phyloP scores from a whole-genome alignment of 352 stramenopile species.

The Pythium plurisporium region DNA sequence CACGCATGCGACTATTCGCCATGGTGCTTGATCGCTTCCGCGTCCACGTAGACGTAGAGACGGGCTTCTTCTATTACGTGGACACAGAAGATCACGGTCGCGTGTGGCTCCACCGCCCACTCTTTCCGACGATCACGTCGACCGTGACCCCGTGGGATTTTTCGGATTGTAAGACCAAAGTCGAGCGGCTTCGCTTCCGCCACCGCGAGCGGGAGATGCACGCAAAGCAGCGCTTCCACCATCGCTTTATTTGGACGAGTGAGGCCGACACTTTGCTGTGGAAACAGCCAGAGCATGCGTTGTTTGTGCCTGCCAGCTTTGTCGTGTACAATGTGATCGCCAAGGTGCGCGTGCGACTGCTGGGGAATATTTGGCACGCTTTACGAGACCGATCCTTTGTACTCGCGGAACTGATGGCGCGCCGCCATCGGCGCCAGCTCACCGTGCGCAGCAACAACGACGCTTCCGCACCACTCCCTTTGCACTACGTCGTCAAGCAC shows the following conservation, averaged over 20 bases:
- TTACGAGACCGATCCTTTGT: slow-evolving; percentile 31
- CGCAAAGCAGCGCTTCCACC: slow-evolving; percentile 43
- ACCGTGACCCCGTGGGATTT: slow-evolving; percentile 35
- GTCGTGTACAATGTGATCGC: slow-evolving; percentile 38
- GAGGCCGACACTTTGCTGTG: background rate
- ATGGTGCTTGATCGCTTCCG: slow-evolving; percentile 38
- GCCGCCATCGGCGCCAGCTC: slow-evolving; percentile 44
- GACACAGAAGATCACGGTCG: slow-evolving; percentile 29
- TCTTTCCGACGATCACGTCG: slow-evolving; percentile 34
- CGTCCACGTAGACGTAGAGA: slow-evolving; percentile 36
- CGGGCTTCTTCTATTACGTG: slow-evolving; percentile 56
- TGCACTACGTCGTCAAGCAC: slow-evolving; percentile 56
- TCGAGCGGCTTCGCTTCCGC: slow-evolving; percentile 38
- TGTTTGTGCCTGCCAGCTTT: slow-evolving; percentile 36
- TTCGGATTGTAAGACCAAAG: slow-evolving; percentile 39
- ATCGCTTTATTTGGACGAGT: background rate
- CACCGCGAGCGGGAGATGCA: slow-evolving; percentile 33
- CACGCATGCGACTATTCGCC: slow-evolving; percentile 28
- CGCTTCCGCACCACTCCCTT: slow-evolving; percentile 34
- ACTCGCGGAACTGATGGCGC: slow-evolving; percentile 48
- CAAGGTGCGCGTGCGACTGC: slow-evolving; percentile 36
- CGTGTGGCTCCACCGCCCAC: slow-evolving; percentile 38
- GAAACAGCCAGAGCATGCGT: background rate
- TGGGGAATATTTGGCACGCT: slow-evolving; percentile 47
- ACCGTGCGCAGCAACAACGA: slow-evolving; percentile 38